Evolutionary conservation across 148 eudicot species (phyloP), one percentile per base, ranked within the genome.

Genomic region (Beta vulgaris): DNA sequence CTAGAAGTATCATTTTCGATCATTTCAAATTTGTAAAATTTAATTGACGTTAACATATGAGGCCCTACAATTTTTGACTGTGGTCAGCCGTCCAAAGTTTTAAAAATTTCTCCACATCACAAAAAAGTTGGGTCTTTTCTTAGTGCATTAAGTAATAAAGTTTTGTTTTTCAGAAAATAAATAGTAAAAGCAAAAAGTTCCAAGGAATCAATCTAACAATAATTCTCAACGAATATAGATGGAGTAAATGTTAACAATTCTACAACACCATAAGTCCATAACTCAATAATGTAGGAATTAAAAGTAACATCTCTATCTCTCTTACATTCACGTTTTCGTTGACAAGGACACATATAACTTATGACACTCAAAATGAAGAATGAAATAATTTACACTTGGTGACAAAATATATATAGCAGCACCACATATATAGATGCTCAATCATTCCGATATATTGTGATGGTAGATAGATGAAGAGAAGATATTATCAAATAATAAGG

Each of bases 81-180:
- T 31, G 66, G 75, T 70, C 74, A 48, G 78, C 78, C 70, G 75
- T 61, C 78, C 78, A 58, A n/a, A 74, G 5, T 68, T 59, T 68
- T 32, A 16, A 68, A 57, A 37, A n/a, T 61, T 49, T 64, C 29
- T 48, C 35, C 53, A 34, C 23, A 18, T 51, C 3, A 64, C 19
- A 0, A 64, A 31, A 72, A 78, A 60, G 70, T 76, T 29, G 19
- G 43, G 32, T 51, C 44, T 40, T 36, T 69, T 37, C 31, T 48
- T 18, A 49, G 26, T 51, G 29, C 44, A 70, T 49, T 35, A 46
- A 44, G 7, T 28, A 19, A 68, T 26, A 31, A 48, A 61, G 49
- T 43, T 4, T 67, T 12, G 10, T 14, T 4, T 26, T 5, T 43
- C 9, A 39, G 9, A 39, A 39, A 1, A 5, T 1, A 39, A 2